A percentile compares a stretch with the other conserved stretches of the same genome.
phyloP scores from a whole-genome alignment of 306 rosid species.

The Fragaria iinumae region DNA sequence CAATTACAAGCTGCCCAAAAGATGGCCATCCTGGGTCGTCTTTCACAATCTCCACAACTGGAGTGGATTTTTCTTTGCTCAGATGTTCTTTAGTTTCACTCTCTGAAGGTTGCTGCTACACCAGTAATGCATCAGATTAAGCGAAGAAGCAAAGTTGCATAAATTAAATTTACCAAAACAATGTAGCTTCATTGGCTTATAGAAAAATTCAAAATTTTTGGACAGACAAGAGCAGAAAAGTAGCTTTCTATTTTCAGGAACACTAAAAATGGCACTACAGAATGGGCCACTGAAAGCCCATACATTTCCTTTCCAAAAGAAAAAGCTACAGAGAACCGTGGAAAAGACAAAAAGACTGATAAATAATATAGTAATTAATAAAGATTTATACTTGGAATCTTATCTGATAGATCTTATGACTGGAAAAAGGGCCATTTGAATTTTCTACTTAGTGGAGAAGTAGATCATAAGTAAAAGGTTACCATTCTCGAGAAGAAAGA shows the following conservation, averaged over 20 bases:
- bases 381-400: not conserved
- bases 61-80: conserved; percentile 42
- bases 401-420: conserved; percentile 1
- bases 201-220: not conserved
- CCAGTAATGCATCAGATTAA: conserved; percentile 24
- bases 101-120: conserved; percentile 39
- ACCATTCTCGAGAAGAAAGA: conserved; percentile 58
- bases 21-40: conserved; percentile 97
- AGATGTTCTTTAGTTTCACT: conserved; percentile 49
- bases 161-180: conserved; percentile 4
- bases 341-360: not conserved
- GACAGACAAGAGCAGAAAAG: not conserved
- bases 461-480: conserved; percentile 20
- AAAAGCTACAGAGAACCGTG: not conserved
- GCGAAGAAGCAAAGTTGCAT: conserved; percentile 21
- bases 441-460: conserved; percentile 14
- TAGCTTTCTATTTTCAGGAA: not conserved
- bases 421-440: conserved; percentile 15
- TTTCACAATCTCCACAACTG: conserved; percentile 48
- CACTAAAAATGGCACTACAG: not conserved
- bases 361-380: not conserved
- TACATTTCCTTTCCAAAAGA: not conserved
- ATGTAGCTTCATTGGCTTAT: not conserved
- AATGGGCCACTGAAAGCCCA: not conserved
- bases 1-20: conserved; percentile 65